Base-by-base conservation (phyloP, 768 basidiomycete species). In the Kwoniella mangroviensis region DNA sequence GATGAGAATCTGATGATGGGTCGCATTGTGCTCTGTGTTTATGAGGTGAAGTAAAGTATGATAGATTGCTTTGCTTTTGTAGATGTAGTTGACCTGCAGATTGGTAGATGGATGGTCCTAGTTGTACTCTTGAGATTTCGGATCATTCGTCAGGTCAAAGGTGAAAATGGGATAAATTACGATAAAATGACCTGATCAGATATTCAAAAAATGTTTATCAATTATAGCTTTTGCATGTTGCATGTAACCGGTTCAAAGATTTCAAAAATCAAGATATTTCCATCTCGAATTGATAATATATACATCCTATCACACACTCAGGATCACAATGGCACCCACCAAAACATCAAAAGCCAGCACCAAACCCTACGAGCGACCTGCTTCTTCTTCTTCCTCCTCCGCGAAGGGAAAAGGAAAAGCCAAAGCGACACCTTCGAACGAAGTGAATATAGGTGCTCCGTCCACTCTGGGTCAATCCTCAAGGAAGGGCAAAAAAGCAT, bases 401-500 rank as follows among this genome's bases (percentile, higher is more conserved):
- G 41, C 53, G 17, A 64, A 59, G 15, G 59, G 43, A 1, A 67
- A 72, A 55, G 70, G 58, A 17, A 75, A 61, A 53, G 68, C 42
- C 42, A 73, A 68, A 56, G 58, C 63, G 2, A 26, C 40, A 10
- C 45, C 66, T 11, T 49, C 41, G 11, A 52, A 61, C 55, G 65
- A 69, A n/a, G 51, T 75, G 19, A 60, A 60, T 19, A 41, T 60
- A 7, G 85, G 85, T 17, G 84, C 84, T 17, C 85, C 85, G 17
- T 73, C 84, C 24, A 82, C 83, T 67, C 72, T 77, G 21, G 73
- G 76, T 13, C 93, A 95, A 82, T 82, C 89, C 0, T 92, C 90
- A 75, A 85, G 94, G 67, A 96, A 93, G 82, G 92, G 93, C n/a
- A 96, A 96, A 82, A 89, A 88, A 66, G 89, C 94, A 57, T 96